Evolutionary conservation across 1,139 yeast genomes (phyloP).

Genomic region (Lodderomyces beijingensis): DNA sequence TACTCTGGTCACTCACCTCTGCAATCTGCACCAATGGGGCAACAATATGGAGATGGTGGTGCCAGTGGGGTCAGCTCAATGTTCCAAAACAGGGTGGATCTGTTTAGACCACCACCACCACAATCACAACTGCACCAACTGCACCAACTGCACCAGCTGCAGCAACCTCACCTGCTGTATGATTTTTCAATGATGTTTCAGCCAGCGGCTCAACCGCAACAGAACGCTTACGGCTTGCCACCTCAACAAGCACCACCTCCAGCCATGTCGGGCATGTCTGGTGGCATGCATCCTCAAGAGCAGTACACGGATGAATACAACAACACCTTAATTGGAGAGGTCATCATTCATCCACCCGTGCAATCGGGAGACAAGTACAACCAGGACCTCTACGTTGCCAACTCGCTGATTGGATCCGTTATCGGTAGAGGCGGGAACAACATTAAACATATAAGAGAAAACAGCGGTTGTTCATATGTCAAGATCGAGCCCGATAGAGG

Average conservation of each 20-base stretch:
- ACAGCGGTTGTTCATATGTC: conserved; percentile 70
- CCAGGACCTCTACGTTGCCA: conserved; percentile 74
- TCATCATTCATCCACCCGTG: conserved; percentile 38
- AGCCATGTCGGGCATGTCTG: conserved; percentile 6
- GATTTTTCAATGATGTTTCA: conserved; percentile 44
- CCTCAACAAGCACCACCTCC: conserved; percentile 8
- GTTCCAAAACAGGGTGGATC: conserved; percentile 1
- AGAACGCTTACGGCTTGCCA: conserved; percentile 15
- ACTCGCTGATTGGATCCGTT: conserved; percentile 74
- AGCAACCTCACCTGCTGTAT: conserved; percentile 17
- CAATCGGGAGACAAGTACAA: conserved; percentile 47
- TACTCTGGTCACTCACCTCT: conserved; percentile 3
- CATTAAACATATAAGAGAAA: conserved; percentile 72
- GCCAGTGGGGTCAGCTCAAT: conserved; percentile 8
- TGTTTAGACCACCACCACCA: conserved; percentile 3
- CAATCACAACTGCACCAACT: conserved; percentile 4
- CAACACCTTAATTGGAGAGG: conserved; percentile 42
- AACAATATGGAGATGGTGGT: conserved; percentile 6
- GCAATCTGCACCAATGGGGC: conserved; percentile 8
- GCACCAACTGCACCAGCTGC: conserved; percentile 11
- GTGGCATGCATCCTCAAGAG: conserved; percentile 26
- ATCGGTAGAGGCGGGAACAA: conserved; percentile 87
- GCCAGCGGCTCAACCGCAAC: conserved; percentile 39
- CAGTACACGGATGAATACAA: conserved; percentile 46
- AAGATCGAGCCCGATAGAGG: conserved; percentile 56